Percentiles rank a stretch among this genome's conserved stretches.
phyloP scores from a whole-genome alignment of 495 filamentous ascomycete genomes.

The Aspergillus carlsbadensis region DNA sequence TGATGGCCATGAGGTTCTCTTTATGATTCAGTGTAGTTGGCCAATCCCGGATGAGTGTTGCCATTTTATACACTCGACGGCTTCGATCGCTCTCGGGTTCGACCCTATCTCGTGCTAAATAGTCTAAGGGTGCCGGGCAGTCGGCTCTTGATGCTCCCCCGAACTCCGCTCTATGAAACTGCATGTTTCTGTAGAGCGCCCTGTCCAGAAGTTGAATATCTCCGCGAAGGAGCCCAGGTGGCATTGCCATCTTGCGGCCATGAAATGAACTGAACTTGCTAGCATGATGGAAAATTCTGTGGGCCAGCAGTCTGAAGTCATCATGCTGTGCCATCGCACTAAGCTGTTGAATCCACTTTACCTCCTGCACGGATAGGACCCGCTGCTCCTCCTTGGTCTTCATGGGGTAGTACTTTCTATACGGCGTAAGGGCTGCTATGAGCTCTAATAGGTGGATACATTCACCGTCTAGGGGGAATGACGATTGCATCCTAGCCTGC shows the following conservation, averaged over 20 bases:
- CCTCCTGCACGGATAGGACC: conserved; percentile 37
- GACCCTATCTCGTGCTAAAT: conserved; percentile 17
- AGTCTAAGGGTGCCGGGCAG: conserved; percentile 18
- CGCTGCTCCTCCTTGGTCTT: conserved; percentile 26
- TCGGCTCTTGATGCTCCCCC: conserved; percentile 37
- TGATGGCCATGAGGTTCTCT: not conserved
- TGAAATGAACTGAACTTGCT: conserved; percentile 12
- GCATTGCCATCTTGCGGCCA: not conserved
- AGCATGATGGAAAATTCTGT: conserved; percentile 39
- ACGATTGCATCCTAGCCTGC: conserved; percentile 47
- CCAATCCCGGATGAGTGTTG: conserved; percentile 17
- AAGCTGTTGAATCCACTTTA: conserved; percentile 44
- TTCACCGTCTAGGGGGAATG: conserved; percentile 34
- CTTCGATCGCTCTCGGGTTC: conserved; percentile 12
- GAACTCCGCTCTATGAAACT: conserved; percentile 46
- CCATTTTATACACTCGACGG: conserved; percentile 14
- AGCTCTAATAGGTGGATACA: conserved; percentile 35
- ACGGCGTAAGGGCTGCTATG: conserved; percentile 52
- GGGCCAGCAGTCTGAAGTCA: conserved; percentile 39
- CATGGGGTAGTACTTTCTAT: conserved; percentile 52
- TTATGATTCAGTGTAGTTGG: not conserved
- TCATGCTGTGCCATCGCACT: conserved; percentile 50
- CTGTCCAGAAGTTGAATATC: conserved; percentile 35
- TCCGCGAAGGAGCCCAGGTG: conserved; percentile 8
- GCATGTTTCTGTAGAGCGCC: conserved; percentile 42